Base-by-base conservation (phyloP, 768 basidiomycete genomes). In the Hericium rajendrae region DNA sequence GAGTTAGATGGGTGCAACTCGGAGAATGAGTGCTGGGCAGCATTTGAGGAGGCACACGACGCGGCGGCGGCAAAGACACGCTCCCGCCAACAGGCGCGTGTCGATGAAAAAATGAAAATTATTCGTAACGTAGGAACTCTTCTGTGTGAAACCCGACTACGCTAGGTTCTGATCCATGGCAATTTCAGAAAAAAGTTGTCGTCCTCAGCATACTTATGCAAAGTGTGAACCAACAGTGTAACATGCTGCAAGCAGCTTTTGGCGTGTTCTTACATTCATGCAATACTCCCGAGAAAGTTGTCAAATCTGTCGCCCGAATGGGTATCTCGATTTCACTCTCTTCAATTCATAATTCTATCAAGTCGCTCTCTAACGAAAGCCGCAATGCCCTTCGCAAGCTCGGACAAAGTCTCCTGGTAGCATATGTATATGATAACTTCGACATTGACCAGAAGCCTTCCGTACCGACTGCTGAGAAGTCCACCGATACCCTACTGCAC, bases 181-280 rank as follows among this genome's bases (percentile, higher is more conserved):
- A 2, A 43, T 18, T 8, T 26, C 28, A 60, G 59, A 55, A 46
- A 53, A 41, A 38, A 49, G 39, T 40, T 12, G 51, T 53, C 1
- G 2, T 28, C 4, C n/a, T 56, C 12, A 54, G 51, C 28, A 59
- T 64, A 6, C 10, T 62, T 1, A 51, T 67, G 59, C 51, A 63
- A 15, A 58, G 43, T 32, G 54, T 40, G 1, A 67, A 68, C 49
- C 40, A 62, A 22, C n/a, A 59, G 9, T 60, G 60, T 56, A 70
- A 70, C 51, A 39, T 60, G 5, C 39, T 70, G 8, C 52, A 62
- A 41, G 51, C 49, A 8, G 51, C 66, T 16, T 15, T 69, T 38
- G 69, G 69, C 0, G 48, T 70, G 55, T 70, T 69, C 56, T 40
- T 32, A 3, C 53, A 54, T 39, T 54, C 53, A 8, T 40, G 53